Base-by-base conservation (phyloP, 176 grass and related monocot genomes). In the Musa itinerans region DNA sequence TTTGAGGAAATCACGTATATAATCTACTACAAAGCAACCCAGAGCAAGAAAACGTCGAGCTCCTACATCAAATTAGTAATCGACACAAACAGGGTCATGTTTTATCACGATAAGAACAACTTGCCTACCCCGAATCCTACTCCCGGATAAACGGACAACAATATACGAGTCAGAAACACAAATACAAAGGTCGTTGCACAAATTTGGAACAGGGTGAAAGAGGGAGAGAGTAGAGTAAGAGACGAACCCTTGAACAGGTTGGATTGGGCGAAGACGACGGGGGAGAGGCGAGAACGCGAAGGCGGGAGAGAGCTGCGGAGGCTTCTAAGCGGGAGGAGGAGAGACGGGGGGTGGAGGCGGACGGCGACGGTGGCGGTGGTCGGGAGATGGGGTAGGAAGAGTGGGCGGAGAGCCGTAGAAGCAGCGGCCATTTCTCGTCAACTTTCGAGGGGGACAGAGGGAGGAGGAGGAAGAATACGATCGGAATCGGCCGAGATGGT, bases 171-270 rank as follows among this genome's bases (percentile, higher is more conserved):
- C 17, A 2, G 2, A 62, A n/a, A n/a, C 17, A 15, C 10, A 15
- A 62, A 14, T 4, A 62, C 7, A 6, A 62, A 15, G 2, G 16
- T 8, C 12, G 16, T 15, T 8, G 24, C 8, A 15, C 23, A 43
- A 11, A 26, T 69, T 69, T 11, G 27, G 7, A 25, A 52, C 26
- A 34, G 49, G 48, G 50, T 53, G 74, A 13, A 17, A 16, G 52
- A 68, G 15, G 2, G 26, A 59, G 63, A 49, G 66, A 8, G 23
- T 29, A 50, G 63, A 75, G 23, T 22, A 49, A 11, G 15, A 53
- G 12, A 68, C 12, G 13, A 49, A 92, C 93, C 93, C 86, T 65
- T 88, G 74, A 81, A 65, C 24, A 96, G 76, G 77, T 90, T 84
- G 74, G 80, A 85, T 59, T 88, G 83, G 78, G 78, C 87, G 22